Evolutionary conservation across 2,329 filamentous ascomycete genomes (phyloP).

Genomic region (Trichoderma arundinaceum): DNA sequence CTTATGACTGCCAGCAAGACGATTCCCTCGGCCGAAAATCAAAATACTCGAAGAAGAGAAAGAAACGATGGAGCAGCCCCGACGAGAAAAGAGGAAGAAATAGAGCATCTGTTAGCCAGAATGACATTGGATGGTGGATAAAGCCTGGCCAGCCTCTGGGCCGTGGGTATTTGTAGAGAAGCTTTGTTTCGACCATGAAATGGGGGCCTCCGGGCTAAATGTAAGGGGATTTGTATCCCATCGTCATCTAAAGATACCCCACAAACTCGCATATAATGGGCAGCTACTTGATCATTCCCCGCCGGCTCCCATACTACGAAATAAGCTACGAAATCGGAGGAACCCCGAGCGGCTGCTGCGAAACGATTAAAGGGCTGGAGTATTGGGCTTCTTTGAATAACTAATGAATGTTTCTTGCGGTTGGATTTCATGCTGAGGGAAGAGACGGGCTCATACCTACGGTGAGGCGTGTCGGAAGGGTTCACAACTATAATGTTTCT

Average conservation of each 20-base stretch:
- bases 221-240: neutral
- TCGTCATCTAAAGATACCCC: neutral
- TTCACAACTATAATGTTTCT: neutral
- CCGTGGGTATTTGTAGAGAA: neutral
- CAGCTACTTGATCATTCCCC: neutral
- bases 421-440: neutral
- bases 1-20: neutral
- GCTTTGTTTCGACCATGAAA: neutral
- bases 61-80: neutral
- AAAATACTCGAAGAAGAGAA: neutral
- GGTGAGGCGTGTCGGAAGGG: too few relatives aligned
- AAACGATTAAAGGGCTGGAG: neutral
- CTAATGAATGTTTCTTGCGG: neutral
- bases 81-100: neutral
- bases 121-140: neutral
- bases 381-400: neutral
- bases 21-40: conserved; percentile 8
- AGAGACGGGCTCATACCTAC: neutral
- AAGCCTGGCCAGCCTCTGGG: neutral
- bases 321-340: neutral
- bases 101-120: neutral
- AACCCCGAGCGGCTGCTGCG: neutral
- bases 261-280: neutral
- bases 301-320: neutral
- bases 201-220: neutral